Evolutionary conservation across 805 yeast genomes (phyloP).

Genomic region (Candida ulmi): DNA sequence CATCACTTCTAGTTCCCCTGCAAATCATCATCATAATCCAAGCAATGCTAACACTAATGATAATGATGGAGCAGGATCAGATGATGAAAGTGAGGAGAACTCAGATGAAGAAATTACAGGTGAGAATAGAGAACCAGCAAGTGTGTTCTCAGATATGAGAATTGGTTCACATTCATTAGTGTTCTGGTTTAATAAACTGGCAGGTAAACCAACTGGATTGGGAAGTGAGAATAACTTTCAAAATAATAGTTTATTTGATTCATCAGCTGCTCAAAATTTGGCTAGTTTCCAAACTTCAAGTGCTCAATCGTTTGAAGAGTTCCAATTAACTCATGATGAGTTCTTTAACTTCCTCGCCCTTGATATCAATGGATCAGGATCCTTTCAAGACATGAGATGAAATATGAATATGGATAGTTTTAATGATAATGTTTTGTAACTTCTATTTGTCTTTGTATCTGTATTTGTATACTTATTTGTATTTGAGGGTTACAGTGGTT

Average conservation of each 20-base stretch:
- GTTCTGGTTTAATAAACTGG: conserved; percentile 24
- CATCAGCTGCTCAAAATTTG: conserved; percentile 1
- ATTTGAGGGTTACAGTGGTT: too few relatives aligned
- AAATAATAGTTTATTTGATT: not conserved
- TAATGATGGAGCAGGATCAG: too few relatives aligned
- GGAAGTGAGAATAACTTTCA: not conserved
- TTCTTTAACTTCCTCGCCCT: conserved; percentile 25
- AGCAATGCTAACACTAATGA: too few relatives aligned
- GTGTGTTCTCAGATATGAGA: conserved; percentile 31
- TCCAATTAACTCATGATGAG: conserved; percentile 24
- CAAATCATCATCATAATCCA: conserved; percentile 1
- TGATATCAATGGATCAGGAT: conserved; percentile 19
- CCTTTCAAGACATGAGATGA: conserved; percentile 12
- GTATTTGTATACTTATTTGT: too few relatives aligned
- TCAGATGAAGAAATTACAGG: conserved; percentile 23
- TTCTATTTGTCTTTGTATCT: too few relatives aligned
- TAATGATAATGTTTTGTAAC: too few relatives aligned
- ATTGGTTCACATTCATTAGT: conserved; percentile 26
- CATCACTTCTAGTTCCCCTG: not conserved
- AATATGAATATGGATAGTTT: too few relatives aligned
- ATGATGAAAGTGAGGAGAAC: conserved; percentile 15
- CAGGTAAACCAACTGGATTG: not conserved
- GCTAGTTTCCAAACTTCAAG: conserved; percentile 14
- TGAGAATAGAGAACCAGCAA: conserved; percentile 26
- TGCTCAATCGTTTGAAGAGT: conserved; percentile 16